Conservation (phyloP, 768 basidiomycete species). For the Amanita exitialis region DNA sequence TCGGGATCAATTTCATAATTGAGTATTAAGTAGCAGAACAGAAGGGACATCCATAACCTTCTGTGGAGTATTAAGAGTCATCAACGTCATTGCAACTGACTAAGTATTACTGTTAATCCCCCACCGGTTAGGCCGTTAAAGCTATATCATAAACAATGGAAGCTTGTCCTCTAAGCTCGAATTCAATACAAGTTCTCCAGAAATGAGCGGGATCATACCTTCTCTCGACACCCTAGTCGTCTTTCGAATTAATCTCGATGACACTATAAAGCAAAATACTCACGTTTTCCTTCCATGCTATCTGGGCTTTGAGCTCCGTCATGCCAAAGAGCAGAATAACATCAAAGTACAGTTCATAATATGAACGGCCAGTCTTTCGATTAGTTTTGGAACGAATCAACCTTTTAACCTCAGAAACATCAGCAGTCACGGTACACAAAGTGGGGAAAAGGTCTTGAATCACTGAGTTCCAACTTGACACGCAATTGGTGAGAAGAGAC, state of each 20-base stretch:
- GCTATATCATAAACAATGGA: background rate
- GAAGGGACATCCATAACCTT: no score
- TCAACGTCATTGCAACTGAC: no score
- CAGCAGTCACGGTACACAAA: conserved; percentile 14
- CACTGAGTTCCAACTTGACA: no score
- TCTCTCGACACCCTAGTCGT: conserved; percentile 9
- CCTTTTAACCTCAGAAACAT: conserved; percentile 10
- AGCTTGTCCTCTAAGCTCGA: background rate
- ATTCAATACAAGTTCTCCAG: background rate
- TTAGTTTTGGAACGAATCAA: background rate
- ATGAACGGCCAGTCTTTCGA: conserved; percentile 3
- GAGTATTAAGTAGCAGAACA: no score
- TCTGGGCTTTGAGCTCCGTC: conserved; percentile 35
- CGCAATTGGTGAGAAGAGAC: background rate
- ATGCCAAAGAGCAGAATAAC: conserved; percentile 32
- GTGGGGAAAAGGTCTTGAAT: conserved; percentile 10
- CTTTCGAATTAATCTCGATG: no score
- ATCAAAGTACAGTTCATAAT: conserved; percentile 21
- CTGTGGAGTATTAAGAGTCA: no score
- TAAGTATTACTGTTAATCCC: no score
- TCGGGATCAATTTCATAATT: no score
- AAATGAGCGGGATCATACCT: conserved; percentile 6
- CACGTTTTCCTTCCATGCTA: conserved; percentile 33
- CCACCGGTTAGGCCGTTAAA: no score
- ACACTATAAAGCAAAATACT: background rate